A percentile compares a stretch with the other conserved stretches of the same genome.
phyloP scores from a whole-genome alignment of 345 rosid species.

The Passiflora organensis region DNA sequence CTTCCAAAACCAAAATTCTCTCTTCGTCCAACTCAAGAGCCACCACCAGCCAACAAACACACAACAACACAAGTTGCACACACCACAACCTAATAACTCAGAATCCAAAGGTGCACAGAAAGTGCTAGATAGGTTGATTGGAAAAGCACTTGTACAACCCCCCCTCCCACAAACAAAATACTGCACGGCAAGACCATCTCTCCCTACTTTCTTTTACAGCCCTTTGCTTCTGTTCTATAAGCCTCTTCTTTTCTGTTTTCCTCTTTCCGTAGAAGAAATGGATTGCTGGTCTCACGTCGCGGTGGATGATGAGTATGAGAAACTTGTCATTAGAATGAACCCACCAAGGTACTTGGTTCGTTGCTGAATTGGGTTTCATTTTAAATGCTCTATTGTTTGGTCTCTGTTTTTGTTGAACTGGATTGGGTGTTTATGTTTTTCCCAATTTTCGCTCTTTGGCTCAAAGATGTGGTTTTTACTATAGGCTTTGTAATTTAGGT shows the following conservation, averaged over 20 bases:
- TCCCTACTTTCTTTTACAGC: constrained; percentile 2
- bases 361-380: neutral
- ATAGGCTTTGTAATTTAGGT: constrained; percentile 12
- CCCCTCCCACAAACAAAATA: neutral
- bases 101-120: constrained; percentile 8
- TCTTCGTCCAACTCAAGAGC: constrained; percentile 45
- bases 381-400: no score
- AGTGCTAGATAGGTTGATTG: neutral
- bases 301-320: constrained; percentile 62
- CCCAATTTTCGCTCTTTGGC: constrained; percentile 4
- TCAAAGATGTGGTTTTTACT: constrained; percentile 10
- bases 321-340: constrained; percentile 70
- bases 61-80: constrained; percentile 4
- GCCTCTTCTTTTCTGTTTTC: neutral
- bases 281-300: constrained; percentile 54
- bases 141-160: no score
- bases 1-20: constrained; percentile 25
- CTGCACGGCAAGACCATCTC: constrained; percentile 3
- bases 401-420: neutral
- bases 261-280: constrained; percentile 29
- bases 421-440: constrained; percentile 15
- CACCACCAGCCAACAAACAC: constrained; percentile 26
- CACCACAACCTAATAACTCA: constrained; percentile 20
- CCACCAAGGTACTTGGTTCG: constrained; percentile 95
- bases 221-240: neutral